Conservation (phyloP, 129 eudicot species). For the Centaurea solstitialis region DNA sequence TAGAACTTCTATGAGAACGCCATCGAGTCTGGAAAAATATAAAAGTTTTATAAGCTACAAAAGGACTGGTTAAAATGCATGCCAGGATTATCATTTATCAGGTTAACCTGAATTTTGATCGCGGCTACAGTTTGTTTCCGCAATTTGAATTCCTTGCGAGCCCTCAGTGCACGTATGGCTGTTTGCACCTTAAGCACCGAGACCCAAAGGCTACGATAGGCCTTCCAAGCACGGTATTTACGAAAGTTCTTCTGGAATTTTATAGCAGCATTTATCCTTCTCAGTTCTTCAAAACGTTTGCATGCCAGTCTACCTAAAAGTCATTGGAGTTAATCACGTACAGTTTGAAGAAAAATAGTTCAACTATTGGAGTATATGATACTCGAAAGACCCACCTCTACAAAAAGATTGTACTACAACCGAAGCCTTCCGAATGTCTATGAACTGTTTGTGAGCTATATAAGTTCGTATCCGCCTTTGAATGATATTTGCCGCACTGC, state of each 20-base stretch:
- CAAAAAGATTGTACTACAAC: constrained; percentile 57
- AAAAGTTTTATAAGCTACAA: constrained; percentile 14
- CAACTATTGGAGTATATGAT: neutral
- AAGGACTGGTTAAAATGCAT: constrained; percentile 8
- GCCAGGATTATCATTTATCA: constrained; percentile 6
- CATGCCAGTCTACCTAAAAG: constrained; percentile 76
- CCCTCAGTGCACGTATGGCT: constrained; percentile 68
- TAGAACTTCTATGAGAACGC: constrained; percentile 71
- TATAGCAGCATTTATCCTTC: constrained; percentile 65
- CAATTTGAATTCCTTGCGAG: constrained; percentile 55
- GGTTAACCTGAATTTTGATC: constrained; percentile 69
- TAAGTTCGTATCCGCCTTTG: constrained; percentile 82
- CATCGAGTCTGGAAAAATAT: constrained; percentile 53
- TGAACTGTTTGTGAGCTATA: constrained; percentile 69
- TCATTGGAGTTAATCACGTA: constrained; percentile 11
- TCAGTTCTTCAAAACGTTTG: constrained; percentile 49
- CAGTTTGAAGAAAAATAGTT: constrained; percentile 1
- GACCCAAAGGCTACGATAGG: constrained; percentile 46
- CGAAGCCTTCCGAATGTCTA: constrained; percentile 54
- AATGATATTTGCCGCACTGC: constrained; percentile 76
- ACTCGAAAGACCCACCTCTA: constrained; percentile 53
- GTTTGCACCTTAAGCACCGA: constrained; percentile 74
- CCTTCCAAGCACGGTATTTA: constrained; percentile 49
- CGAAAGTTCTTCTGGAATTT: constrained; percentile 62
- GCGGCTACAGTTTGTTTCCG: constrained; percentile 78